phyloP scores from a whole-genome alignment of 176 grass and related monocot species.

The Oropetium thomaeum region DNA sequence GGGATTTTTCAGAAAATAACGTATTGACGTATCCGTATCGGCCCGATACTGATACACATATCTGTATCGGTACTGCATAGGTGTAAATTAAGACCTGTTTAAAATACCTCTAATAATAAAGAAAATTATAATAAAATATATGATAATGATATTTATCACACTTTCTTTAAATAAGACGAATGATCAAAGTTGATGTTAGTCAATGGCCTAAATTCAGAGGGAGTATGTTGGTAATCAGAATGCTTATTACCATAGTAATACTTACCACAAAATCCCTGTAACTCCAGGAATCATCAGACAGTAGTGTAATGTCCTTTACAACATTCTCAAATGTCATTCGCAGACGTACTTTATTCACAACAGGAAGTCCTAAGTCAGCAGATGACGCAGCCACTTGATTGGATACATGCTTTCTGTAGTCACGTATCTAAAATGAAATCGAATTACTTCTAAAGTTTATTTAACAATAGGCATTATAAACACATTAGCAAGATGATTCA shows the following conservation, averaged over 20 bases:
- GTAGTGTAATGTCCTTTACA: slow-evolving; percentile 73
- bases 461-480: slow-evolving; percentile 3
- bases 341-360: slow-evolving; percentile 74
- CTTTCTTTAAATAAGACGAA: no score
- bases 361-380: slow-evolving; percentile 52
- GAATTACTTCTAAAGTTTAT: slow-evolving; percentile 9
- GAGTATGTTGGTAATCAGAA: slow-evolving; percentile 17
- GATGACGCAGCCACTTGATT: slow-evolving; percentile 52
- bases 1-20: no score
- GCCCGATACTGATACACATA: no score
- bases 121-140: no score
- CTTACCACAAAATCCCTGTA: slow-evolving; percentile 96
- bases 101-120: no score
- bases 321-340: slow-evolving; percentile 98
- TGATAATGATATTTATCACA: no score
- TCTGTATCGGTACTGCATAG: no score
- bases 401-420: slow-evolving; percentile 59
- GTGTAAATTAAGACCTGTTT: no score
- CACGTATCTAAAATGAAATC: slow-evolving; percentile 57
- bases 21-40: no score
- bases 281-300: slow-evolving; percentile 98
- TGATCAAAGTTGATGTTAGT: no score
- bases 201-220: no score
- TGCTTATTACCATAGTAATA: slow-evolving; percentile 16
- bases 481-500: slow-evolving; percentile 15